A percentile compares a stretch with the other conserved stretches of the same genome.
These are phyloP conservation scores for Ophiosphaerella narmari DNA, from an alignment of 2,329 filamentous ascomycete species.

Conservation along the genomic window DNA sequence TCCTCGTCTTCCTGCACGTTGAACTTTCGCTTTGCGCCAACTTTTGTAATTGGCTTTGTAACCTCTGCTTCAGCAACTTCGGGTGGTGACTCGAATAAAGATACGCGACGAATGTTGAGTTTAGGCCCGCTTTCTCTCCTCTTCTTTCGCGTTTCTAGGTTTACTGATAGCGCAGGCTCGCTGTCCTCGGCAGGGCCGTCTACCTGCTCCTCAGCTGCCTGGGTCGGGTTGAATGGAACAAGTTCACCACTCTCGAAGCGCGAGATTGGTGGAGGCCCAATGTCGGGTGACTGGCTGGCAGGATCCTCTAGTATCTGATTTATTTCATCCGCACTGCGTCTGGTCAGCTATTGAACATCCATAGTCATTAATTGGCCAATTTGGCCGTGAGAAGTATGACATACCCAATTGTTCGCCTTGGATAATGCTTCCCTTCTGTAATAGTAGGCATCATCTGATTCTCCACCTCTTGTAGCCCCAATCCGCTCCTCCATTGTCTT, in stretches of 20 bases:
- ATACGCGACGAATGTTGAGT: conserved; percentile 48
- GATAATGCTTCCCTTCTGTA: conserved; percentile 69
- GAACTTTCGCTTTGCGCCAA: conserved; percentile 57
- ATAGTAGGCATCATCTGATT: conserved; percentile 69
- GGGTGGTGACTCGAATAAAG: conserved; percentile 49
- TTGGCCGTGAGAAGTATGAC: conserved; percentile 31
- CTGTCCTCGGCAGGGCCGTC: conserved; percentile 43
- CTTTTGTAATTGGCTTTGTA: conserved; percentile 26
- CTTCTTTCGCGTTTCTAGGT: conserved; percentile 59
- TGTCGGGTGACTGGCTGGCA: conserved; percentile 67
- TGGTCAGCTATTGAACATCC: conserved; percentile 19
- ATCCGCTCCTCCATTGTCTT: conserved; percentile 59
- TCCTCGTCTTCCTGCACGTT: conserved; percentile 58
- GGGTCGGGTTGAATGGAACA: conserved; percentile 49
- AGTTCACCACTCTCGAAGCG: conserved; percentile 57
- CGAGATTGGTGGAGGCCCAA: conserved; percentile 63
- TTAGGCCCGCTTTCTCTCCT: conserved; percentile 57
- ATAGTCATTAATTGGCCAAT: background rate
- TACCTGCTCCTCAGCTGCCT: conserved; percentile 24
- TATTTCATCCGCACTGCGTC: conserved; percentile 63
- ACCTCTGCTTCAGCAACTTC: conserved; percentile 37
- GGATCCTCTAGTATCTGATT: conserved; percentile 57
- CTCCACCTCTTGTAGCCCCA: conserved; percentile 47
- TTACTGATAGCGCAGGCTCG: conserved; percentile 48
- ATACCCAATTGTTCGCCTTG: conserved; percentile 71